A percentile compares a stretch with the other conserved stretches of the same genome.
Evolutionary conservation across 768 basidiomycete genomes (phyloP).

Genomic region (Hygrophoropsis aurantiaca): DNA sequence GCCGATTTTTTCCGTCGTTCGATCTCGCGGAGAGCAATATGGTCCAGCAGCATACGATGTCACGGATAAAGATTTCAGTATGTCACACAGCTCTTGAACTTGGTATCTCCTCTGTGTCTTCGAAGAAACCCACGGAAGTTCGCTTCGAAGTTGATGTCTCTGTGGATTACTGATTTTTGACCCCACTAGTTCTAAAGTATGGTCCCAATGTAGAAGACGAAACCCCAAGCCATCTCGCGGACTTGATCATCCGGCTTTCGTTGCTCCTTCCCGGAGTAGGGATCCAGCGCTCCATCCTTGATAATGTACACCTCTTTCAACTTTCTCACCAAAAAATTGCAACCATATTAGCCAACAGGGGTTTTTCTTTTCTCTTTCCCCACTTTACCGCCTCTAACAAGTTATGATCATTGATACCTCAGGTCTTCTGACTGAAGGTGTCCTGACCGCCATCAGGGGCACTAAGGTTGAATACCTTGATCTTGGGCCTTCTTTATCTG

Average conservation of each 20-base stretch:
- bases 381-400: slow-evolving; percentile 34
- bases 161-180: slow-evolving; percentile 11
- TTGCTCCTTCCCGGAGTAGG: slow-evolving; percentile 25
- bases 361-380: slow-evolving; percentile 26
- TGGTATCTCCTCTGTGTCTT: too few relatives aligned
- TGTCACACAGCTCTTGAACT: slow-evolving; percentile 9
- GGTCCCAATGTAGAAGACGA: slow-evolving; percentile 42
- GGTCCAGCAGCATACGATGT: slow-evolving; percentile 15
- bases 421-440: slow-evolving; percentile 50
- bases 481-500: slow-evolving; percentile 44
- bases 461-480: slow-evolving; percentile 45
- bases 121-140: too few relatives aligned
- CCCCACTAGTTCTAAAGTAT: slow-evolving; percentile 38
- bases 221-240: slow-evolving; percentile 36
- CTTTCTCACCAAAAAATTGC: slow-evolving; percentile 42
- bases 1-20: not conserved
- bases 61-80: slow-evolving; percentile 11
- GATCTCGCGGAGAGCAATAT: slow-evolving; percentile 19
- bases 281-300: slow-evolving; percentile 3
- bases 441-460: slow-evolving; percentile 44
- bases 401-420: not conserved
- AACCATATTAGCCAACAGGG: slow-evolving; percentile 24
- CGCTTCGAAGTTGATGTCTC: too few relatives aligned
- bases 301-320: not conserved
- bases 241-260: slow-evolving; percentile 39